Evolutionary conservation across 768 basidiomycete genomes (phyloP), one percentile per base, ranked within the genome.

Genomic region (Auricularia auricula-judae): DNA sequence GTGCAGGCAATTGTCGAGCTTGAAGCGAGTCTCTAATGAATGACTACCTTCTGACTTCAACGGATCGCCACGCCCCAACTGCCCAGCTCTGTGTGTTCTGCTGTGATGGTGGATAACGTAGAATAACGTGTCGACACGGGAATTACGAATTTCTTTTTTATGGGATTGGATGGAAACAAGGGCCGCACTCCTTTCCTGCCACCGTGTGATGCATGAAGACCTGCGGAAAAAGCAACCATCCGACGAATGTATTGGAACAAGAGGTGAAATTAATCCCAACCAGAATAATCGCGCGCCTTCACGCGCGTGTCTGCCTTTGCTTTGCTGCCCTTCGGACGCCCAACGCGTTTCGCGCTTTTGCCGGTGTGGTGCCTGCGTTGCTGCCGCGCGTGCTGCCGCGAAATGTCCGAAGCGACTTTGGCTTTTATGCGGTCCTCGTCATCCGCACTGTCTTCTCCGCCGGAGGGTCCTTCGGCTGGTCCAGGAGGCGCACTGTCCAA

Each of bases 331-430:
- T 86, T 85, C 29, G 85, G 78, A 44, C 90, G 78, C 14, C 78
- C 80, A 35, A 80, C 83, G 64, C 84, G 79, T 63, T 83, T 81
- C 3, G 79, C 79, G 5, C 82, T 80, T 66, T 86, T 83, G 74
- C 87, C 90, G 1, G 89, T 85, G 76, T 95, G 93, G 72, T 89
- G 83, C 72, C 90, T 91, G 65, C 82, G 80, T 70, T 88, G 81
- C 69, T 89, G 81, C 65, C 82, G 82, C 21, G 82, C 80, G 3
- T 84, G 85, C 61, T 75, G 70, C 70, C 84, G 86, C 2, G 79
- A 74, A 21, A 91, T 75, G 68, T 92, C 85, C 11, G 80, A 76
- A 3, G 84, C 76, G 21, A 92, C 88, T 36, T 36, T 21, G 42
- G 3, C n/a, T 62, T 53, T 61, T 33, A 63, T 60, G 35, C 36